Conservation (phyloP, 2,329 filamentous ascomycete genomes). For the Cercospora beticola region DNA sequence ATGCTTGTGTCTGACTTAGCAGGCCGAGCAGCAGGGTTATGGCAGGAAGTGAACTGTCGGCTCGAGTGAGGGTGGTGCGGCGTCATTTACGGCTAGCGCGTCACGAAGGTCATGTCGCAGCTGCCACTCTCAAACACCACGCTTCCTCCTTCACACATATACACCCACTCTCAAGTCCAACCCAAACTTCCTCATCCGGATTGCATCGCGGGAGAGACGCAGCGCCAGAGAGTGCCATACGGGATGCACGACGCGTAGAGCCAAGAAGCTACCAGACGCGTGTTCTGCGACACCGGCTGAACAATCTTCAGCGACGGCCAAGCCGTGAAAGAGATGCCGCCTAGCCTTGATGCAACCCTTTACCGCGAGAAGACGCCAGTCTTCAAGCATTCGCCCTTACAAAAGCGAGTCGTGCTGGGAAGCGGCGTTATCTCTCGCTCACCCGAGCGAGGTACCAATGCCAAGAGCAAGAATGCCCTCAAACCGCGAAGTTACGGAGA, state of each 20-base stretch:
- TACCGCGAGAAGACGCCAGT: not conserved
- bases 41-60: not conserved
- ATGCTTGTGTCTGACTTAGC: not conserved
- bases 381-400: not conserved
- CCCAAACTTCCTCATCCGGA: not conserved
- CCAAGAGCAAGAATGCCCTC: not conserved
- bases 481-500: slow-evolving; percentile 20
- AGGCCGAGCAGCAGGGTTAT: not conserved
- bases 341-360: slow-evolving; percentile 1
- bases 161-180: not conserved
- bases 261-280: not conserved
- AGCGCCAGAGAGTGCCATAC: not conserved
- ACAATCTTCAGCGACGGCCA: not conserved
- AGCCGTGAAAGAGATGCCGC: slow-evolving; percentile 3
- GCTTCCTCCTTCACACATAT: not conserved
- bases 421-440: slow-evolving; percentile 3
- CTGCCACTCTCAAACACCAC: not conserved
- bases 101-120: not conserved
- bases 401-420: slow-evolving; percentile 5
- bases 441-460: slow-evolving; percentile 3
- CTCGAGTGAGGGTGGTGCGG: not conserved
- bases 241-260: not conserved
- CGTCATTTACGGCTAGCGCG: not conserved
- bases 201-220: not conserved
- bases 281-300: not conserved